A percentile compares a stretch with the other conserved stretches of the same genome.
These are phyloP conservation scores for Oxytropis ochrocephala DNA, from an alignment of 306 rosid species.

Conservation along the genomic window DNA sequence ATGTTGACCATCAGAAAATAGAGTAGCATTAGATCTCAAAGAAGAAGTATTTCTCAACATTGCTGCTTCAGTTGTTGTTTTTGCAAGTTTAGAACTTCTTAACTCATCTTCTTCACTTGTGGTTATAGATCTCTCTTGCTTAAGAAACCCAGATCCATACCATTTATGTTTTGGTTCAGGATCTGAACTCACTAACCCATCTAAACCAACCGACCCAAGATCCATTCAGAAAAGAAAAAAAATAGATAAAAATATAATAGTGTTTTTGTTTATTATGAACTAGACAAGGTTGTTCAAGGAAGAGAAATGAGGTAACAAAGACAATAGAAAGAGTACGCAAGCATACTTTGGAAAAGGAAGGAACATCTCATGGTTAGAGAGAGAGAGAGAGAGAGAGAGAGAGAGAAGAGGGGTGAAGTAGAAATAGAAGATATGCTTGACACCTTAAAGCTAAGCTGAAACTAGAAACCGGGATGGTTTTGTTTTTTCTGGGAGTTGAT, in stretches of 20 bases:
- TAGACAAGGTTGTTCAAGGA: slow-evolving; percentile 16
- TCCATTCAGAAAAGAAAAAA: slow-evolving; percentile 40
- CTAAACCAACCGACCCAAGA: slow-evolving; percentile 69
- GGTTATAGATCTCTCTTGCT: slow-evolving; percentile 57
- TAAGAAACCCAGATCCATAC: slow-evolving; percentile 69
- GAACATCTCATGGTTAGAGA: slow-evolving; percentile 31
- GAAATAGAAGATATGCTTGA: slow-evolving; percentile 26
- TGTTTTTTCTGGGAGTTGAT: slow-evolving; percentile 31
- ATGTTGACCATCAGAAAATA: slow-evolving; percentile 41
- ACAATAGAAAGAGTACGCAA: slow-evolving; percentile 9
- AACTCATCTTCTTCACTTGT: slow-evolving; percentile 40
- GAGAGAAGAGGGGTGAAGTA: background rate
- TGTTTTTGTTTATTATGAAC: background rate
- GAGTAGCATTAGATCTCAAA: slow-evolving; percentile 52
- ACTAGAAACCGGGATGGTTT: slow-evolving; percentile 56
- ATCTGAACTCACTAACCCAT: slow-evolving; percentile 73
- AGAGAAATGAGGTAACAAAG: slow-evolving; percentile 24
- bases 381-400: background rate
- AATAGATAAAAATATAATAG: background rate
- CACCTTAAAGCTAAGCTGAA: slow-evolving; percentile 42
- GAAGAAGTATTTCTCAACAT: slow-evolving; percentile 8
- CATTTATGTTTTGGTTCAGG: slow-evolving; percentile 56
- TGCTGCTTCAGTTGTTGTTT: slow-evolving; percentile 29
- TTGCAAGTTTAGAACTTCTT: slow-evolving; percentile 48
- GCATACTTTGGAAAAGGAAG: slow-evolving; percentile 23